phyloP scores from a whole-genome alignment of 1,284 basidiomycete genomes.

The Cutaneotrichosporon sp. region DNA sequence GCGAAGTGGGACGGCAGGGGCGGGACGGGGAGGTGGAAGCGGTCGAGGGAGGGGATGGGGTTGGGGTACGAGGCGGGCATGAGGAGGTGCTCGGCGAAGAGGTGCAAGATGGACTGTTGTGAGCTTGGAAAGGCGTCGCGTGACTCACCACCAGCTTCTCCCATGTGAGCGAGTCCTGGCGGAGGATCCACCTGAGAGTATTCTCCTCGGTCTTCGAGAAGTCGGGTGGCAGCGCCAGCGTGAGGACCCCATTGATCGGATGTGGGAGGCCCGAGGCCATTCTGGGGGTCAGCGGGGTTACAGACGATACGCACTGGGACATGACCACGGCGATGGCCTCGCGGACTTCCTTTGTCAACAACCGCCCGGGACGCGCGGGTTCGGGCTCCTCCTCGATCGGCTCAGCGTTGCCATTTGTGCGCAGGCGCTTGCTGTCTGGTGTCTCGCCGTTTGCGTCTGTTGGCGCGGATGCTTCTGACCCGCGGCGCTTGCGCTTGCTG shows the following conservation, averaged over 20 bases:
- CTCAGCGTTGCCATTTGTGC: slow-evolving; percentile 13
- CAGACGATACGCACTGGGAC: slow-evolving; percentile 33
- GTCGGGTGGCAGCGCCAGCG: slow-evolving; percentile 42
- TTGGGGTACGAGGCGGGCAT: slow-evolving; percentile 47
- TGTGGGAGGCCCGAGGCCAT: slow-evolving; percentile 43
- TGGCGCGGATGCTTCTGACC: not conserved
- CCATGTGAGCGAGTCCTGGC: slow-evolving; percentile 42
- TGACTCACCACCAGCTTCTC: slow-evolving; percentile 40
- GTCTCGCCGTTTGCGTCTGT: slow-evolving; percentile 8
- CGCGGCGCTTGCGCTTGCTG: not conserved
- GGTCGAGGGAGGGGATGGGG: slow-evolving; percentile 41
- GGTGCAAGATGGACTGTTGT: slow-evolving; percentile 41
- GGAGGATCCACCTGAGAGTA: slow-evolving; percentile 42
- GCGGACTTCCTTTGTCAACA: slow-evolving; percentile 31
- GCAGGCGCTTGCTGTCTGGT: slow-evolving; percentile 21
- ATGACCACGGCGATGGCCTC: slow-evolving; percentile 40
- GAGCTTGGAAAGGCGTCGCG: slow-evolving; percentile 5
- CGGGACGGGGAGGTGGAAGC: slow-evolving; percentile 41
- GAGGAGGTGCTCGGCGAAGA: slow-evolving; percentile 45
- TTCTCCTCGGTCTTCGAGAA: slow-evolving; percentile 44
- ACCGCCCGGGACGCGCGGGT: slow-evolving; percentile 13
- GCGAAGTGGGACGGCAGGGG: slow-evolving; percentile 44
- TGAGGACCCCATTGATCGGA: slow-evolving; percentile 40
- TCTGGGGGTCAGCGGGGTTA: slow-evolving; percentile 22
- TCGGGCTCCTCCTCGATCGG: slow-evolving; percentile 10